Base-by-base conservation (phyloP, 2,329 filamentous ascomycete genomes). In the Pseudocercospora ulei region DNA sequence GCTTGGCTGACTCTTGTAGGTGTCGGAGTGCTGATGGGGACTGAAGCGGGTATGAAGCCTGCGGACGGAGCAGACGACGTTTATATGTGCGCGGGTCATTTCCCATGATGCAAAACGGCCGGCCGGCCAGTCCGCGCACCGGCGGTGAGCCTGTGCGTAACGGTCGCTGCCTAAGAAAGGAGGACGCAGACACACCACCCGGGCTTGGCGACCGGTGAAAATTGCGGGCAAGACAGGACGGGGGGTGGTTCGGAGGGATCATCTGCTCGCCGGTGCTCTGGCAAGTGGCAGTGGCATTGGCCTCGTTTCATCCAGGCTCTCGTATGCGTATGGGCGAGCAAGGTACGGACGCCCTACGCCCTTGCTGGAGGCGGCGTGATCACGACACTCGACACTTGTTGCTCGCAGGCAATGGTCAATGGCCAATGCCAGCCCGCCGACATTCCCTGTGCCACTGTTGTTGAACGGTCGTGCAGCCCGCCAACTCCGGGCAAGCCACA, bases 71-170 rank as follows among this genome's bases (percentile, higher is more conserved):
- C n/a, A n/a, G n/a, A n/a, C n/a, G n/a, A n/a, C n/a, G n/a, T n/a
- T n/a, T n/a, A n/a, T n/a, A 46, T 42, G 37, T 41, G 26, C 25
- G 38, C 28, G 39, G 39, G 29, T 50, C 46, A 53, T 49, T 49
- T 52, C 46, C 46, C 46, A 42, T 53, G 48, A 53, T 47, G 49
- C 48, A 53, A 50, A 43, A 48, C 48, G 39, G 39, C 38, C 39
- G 47, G 20, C 25, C 28, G 41, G 31, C 36, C 44, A 41, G 20
- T 29, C 41, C 44, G 29, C 35, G 20, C 24, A 28, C 18, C 27
- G 38, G 43, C 41, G 43, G 44, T 43, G 44, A 34, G 44, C 39
- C 43, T 39, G 43, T 45, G 43, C 43, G 31, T 41, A 38, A 38
- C 27, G 35, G 41, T 26, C 23, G 44, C 44, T 47, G 44, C 44